These are phyloP conservation scores for Mucor plumbeus DNA, from an alignment of 371 early-diverging fungal species.

Conservation along the genomic window DNA sequence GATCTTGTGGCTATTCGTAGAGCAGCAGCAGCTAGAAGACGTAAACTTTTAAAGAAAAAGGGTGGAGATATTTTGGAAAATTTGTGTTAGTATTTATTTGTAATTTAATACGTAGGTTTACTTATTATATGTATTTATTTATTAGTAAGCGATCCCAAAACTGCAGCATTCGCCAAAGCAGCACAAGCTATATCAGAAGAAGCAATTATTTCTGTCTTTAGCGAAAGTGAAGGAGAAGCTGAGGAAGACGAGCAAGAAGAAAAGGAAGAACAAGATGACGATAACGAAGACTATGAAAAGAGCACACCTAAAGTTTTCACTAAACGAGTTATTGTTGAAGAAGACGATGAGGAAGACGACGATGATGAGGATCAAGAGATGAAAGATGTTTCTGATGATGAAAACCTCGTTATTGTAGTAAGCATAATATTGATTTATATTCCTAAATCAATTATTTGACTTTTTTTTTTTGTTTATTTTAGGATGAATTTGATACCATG, in stretches of 20 bases:
- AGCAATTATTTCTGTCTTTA: conserved; percentile 23
- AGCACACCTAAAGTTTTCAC: background rate
- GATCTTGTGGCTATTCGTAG: conserved; percentile 46
- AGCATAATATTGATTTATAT: background rate
- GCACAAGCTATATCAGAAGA: conserved; percentile 35
- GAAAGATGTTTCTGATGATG: conserved; percentile 18
- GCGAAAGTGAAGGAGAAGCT: conserved; percentile 38
- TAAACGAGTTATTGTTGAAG: conserved; percentile 13
- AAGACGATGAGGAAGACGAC: conserved; percentile 28
- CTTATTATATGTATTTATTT: background rate
- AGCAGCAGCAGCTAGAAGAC: conserved; percentile 41
- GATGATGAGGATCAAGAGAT: conserved; percentile 12
- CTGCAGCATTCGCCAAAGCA: conserved; percentile 56
- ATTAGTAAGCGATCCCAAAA: conserved; percentile 44
- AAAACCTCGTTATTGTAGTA: conserved; percentile 14
- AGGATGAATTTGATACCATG: conserved; percentile 19
- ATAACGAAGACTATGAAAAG: conserved; percentile 13
- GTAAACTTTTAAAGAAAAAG: conserved; percentile 31
- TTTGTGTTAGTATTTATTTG: conserved; percentile 31
- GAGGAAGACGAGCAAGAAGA: conserved; percentile 6
- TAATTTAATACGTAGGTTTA: background rate
- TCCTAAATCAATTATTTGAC: too few relatives aligned
- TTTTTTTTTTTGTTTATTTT: too few relatives aligned
- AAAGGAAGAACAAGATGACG: conserved; percentile 13
- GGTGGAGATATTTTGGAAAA: conserved; percentile 37